Conservation (phyloP, 2,329 filamentous ascomycete species). For the Exophiala bonariae region DNA sequence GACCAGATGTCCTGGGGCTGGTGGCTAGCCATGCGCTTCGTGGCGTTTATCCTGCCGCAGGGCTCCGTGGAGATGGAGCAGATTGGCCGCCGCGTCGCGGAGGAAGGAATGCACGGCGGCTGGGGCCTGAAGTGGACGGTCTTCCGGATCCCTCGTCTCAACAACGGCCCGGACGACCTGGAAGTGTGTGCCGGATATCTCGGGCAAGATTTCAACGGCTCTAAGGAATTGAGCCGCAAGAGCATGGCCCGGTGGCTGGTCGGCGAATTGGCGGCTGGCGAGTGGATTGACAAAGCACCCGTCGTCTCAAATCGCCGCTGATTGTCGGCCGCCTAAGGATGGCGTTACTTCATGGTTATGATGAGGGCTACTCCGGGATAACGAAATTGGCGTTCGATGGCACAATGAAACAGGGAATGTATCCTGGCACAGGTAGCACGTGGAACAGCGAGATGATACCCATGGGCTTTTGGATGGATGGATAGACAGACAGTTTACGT, state of each 20-base stretch:
- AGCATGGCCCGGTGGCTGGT: constrained; percentile 15
- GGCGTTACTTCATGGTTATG: no score
- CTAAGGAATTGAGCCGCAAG: constrained; percentile 8
- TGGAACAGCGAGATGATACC: no score
- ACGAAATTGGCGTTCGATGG: no score
- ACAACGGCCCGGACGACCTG: neutral
- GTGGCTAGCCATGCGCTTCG: constrained; percentile 8
- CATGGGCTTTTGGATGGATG: no score
- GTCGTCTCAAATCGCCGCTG: neutral
- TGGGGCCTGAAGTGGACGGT: constrained; percentile 15
- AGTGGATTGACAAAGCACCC: constrained; percentile 11
- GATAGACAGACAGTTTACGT: no score
- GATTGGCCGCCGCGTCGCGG: constrained; percentile 6
- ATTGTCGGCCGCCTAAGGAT: no score
- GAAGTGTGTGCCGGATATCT: constrained; percentile 3
- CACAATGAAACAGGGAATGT: no score
- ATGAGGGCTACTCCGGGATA: no score
- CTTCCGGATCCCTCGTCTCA: constrained; percentile 8
- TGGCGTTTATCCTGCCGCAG: constrained; percentile 11
- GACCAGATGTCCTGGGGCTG: constrained; percentile 7
- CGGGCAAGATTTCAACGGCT: constrained; percentile 1
- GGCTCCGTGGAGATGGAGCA: constrained; percentile 15
- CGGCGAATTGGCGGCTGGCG: constrained; percentile 12
- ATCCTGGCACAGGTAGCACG: no score
- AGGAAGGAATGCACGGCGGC: neutral